Conservation (phyloP, 306 rosid species). For the Abrus pulchellus region DNA sequence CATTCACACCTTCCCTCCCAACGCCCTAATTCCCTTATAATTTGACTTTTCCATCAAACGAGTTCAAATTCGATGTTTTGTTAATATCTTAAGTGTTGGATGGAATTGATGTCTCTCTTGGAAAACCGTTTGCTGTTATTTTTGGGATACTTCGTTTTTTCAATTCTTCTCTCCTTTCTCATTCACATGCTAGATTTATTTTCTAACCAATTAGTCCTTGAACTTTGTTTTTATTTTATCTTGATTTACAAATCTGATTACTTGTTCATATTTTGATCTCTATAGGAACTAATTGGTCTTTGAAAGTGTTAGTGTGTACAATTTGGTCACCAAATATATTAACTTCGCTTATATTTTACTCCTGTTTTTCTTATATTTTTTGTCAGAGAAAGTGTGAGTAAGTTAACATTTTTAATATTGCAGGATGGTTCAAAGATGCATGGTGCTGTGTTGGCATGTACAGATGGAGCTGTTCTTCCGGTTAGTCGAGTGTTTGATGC, state of each 20-base stretch:
- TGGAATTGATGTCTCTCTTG: neutral
- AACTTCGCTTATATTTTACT: no score
- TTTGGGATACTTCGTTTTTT: no score
- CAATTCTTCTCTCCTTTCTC: neutral
- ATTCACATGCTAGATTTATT: neutral
- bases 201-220: no score
- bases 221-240: no score
- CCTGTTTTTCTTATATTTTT: no score
- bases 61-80: neutral
- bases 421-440: conserved; percentile 57
- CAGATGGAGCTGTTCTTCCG: conserved; percentile 71
- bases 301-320: no score
- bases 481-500: conserved; percentile 57
- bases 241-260: no score
- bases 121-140: neutral
- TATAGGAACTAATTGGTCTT: neutral
- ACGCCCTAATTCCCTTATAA: neutral
- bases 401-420: neutral
- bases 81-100: no score
- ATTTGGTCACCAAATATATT: no score
- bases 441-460: conserved; percentile 65
- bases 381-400: neutral
- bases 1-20: neutral
- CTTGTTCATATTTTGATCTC: neutral
- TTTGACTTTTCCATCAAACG: neutral